These are phyloP conservation scores for Verticillium klebahnii DNA, from an alignment of 2,329 filamentous ascomycete species.

Conservation along the genomic window DNA sequence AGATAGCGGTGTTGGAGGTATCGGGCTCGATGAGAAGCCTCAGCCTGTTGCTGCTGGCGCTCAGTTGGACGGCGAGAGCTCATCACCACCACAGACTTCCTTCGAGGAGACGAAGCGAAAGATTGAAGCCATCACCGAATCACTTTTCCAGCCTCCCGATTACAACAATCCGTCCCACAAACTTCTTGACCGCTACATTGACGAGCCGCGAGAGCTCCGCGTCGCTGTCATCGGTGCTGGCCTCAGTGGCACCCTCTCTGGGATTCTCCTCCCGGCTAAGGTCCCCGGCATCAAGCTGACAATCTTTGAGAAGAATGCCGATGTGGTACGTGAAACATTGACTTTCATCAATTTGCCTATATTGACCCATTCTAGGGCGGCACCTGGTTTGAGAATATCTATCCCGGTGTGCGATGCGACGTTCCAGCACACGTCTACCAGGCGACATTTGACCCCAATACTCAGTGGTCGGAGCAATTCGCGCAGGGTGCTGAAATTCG, in stretches of 20 bases:
- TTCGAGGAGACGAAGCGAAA: not conserved
- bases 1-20: not conserved
- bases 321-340: conserved; percentile 47
- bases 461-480: conserved; percentile 65
- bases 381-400: conserved; percentile 52
- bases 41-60: not conserved
- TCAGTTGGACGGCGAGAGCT: not conserved
- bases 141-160: not conserved
- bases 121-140: not conserved
- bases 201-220: conserved; percentile 40
- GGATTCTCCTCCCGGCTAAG: conserved; percentile 62
- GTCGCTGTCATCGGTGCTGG: conserved; percentile 63
- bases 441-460: conserved; percentile 62
- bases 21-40: not conserved
- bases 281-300: conserved; percentile 62
- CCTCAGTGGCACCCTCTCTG: conserved; percentile 58
- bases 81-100: conserved; percentile 1
- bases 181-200: conserved; percentile 35
- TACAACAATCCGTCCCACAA: conserved; percentile 17
- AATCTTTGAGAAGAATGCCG: conserved; percentile 64
- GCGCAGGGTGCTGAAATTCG: conserved; percentile 62
- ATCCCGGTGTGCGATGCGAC: conserved; percentile 64
- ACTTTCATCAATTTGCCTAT: not conserved
- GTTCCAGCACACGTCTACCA: conserved; percentile 67
- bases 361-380: conserved; percentile 31